Evolutionary conservation across 73 alveolate genomes (phyloP).

Genomic region (Paramecium biaurelia): DNA sequence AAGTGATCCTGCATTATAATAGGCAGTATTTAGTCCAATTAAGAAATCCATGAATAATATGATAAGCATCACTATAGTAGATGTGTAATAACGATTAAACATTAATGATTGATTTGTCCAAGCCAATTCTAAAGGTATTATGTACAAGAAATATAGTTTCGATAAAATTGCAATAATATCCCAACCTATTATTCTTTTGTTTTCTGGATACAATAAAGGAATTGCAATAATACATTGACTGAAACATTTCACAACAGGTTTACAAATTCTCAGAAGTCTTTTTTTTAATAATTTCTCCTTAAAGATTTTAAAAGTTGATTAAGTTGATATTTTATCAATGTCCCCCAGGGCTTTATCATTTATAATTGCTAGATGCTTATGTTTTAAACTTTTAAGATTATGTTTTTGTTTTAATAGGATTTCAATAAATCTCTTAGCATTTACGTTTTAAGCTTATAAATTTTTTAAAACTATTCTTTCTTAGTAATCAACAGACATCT

Average conservation of each 20-base stretch:
- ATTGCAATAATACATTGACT: neutral
- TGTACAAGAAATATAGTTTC: constrained; percentile 15
- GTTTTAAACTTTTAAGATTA: neutral
- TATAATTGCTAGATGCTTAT: neutral
- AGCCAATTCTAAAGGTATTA: constrained; percentile 37
- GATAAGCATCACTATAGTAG: neutral
- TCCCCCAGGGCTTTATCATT: neutral
- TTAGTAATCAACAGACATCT: neutral
- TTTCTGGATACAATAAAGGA: constrained; percentile 24
- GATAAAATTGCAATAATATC: neutral
- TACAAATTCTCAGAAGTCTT: neutral
- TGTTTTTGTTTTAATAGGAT: neutral
- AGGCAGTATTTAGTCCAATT: constrained; percentile 28
- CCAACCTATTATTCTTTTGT: neutral
- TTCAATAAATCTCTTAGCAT: neutral
- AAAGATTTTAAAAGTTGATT: neutral
- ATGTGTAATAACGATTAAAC: neutral
- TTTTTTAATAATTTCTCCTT: neutral
- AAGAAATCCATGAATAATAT: neutral
- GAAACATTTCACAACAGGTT: neutral
- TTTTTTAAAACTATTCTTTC: neutral
- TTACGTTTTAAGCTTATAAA: neutral
- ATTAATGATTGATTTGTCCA: constrained; percentile 7
- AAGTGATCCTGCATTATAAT: neutral
- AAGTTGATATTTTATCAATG: neutral